Evolutionary conservation across 2,329 filamentous ascomycete genomes (phyloP).

Genomic region (Aspergillus hiratsukae): DNA sequence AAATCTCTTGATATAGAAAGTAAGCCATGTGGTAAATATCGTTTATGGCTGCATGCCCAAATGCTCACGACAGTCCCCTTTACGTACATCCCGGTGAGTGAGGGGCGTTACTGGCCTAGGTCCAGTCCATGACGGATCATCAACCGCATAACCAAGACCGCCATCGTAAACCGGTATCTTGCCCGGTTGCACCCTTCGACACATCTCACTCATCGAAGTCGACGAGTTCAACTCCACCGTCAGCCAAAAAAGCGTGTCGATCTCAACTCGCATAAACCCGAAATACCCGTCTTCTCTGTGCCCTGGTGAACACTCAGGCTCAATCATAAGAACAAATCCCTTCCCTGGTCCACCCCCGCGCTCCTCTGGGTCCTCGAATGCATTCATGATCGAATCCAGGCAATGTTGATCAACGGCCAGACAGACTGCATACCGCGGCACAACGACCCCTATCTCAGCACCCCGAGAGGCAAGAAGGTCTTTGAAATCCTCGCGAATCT

Average conservation of each 20-base stretch:
- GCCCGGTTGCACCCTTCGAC: not conserved
- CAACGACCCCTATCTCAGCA: not conserved
- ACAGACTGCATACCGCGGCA: constrained; percentile 1
- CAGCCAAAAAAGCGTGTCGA: not conserved
- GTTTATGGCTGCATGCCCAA: not conserved
- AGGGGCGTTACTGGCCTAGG: not conserved
- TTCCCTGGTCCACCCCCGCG: not conserved
- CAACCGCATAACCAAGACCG: not conserved
- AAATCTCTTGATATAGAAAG: not conserved
- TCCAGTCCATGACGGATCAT: not conserved
- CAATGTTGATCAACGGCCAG: constrained; percentile 13
- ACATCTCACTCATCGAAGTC: not conserved
- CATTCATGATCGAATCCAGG: not conserved
- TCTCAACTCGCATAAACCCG: not conserved
- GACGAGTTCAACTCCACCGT: not conserved
- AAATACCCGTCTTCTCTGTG: not conserved
- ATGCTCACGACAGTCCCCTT: not conserved
- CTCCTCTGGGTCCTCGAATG: not conserved
- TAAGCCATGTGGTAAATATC: not conserved
- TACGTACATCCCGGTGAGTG: not conserved
- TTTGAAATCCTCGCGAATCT: constrained; percentile 4
- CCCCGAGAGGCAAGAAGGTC: not conserved
- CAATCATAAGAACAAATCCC: constrained; percentile 1
- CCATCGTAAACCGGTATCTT: not conserved
- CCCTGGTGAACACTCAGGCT: not conserved